These are phyloP conservation scores for Hepatocystis sp. DNA, from an alignment of 169 alveolate species.

Conservation along the genomic window DNA sequence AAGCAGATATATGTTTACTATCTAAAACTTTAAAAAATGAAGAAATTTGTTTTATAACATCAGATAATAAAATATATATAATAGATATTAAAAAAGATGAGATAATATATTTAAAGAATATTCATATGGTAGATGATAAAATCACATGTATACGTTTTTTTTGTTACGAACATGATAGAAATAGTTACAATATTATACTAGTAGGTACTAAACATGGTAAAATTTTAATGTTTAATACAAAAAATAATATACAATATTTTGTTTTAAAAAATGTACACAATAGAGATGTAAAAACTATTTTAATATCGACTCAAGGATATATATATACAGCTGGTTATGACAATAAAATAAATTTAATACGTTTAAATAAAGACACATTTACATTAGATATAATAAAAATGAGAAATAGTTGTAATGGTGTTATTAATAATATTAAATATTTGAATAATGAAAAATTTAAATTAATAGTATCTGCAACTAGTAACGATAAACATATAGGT, in stretches of 20 bases:
- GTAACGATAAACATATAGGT: constrained; percentile 15
- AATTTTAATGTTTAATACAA: constrained; percentile 38
- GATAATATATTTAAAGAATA: constrained; percentile 77
- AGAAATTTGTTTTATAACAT: constrained; percentile 33
- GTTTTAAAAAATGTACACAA: constrained; percentile 29
- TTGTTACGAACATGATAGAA: constrained; percentile 20
- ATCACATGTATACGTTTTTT: constrained; percentile 36
- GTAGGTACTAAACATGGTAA: constrained; percentile 52
- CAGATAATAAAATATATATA: constrained; percentile 57
- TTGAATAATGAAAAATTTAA: constrained; percentile 40
- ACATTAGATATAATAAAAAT: constrained; percentile 45
- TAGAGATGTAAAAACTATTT: constrained; percentile 55
- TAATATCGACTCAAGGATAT: constrained; percentile 55
- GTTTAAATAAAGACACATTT: constrained; percentile 27
- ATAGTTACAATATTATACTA: constrained; percentile 5
- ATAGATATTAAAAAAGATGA: constrained; percentile 76
- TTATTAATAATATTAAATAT: constrained; percentile 52
- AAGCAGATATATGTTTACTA: too few species aligned
- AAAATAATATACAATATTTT: constrained; percentile 44
- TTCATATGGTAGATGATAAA: constrained; percentile 76
- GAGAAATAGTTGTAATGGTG: constrained; percentile 62
- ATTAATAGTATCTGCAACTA: constrained; percentile 60
- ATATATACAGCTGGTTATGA: constrained; percentile 65
- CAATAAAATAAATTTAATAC: constrained; percentile 43
- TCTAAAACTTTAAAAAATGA: constrained; percentile 15